These are phyloP conservation scores for Pochonia chlamydosporia DNA, from an alignment of 2,329 filamentous ascomycete species.

Conservation along the genomic window DNA sequence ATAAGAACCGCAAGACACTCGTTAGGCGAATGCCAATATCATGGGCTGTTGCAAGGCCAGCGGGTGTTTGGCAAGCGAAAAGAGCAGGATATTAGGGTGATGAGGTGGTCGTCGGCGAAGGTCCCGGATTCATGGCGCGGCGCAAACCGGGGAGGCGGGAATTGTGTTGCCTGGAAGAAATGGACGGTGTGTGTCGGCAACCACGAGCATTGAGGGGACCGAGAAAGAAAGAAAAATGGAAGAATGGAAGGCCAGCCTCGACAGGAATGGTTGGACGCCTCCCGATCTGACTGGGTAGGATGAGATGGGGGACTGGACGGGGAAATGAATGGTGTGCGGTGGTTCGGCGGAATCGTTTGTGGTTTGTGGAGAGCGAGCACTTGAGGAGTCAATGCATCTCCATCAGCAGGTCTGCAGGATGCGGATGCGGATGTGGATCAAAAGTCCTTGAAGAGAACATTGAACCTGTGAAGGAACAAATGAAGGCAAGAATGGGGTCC, in stretches of 20 bases:
- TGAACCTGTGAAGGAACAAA: not conserved
- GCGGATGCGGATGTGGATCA: not conserved
- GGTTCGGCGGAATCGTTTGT: too few relatives aligned
- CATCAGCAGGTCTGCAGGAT: too few relatives aligned
- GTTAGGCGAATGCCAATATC: not conserved
- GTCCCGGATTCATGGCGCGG: conserved; percentile 1
- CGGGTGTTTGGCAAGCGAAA: too few relatives aligned
- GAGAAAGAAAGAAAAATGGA: not conserved
- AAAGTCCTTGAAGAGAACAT: not conserved
- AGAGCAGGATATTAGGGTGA: not conserved
- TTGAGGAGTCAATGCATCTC: too few relatives aligned
- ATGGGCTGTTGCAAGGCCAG: too few relatives aligned
- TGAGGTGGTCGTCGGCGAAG: not conserved
- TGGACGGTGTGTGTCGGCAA: not conserved
- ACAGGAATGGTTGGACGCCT: not conserved
- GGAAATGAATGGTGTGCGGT: too few relatives aligned
- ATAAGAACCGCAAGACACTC: not conserved
- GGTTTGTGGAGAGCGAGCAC: too few relatives aligned
- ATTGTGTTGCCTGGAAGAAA: not conserved
- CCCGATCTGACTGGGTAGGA: not conserved
- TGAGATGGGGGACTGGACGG: not conserved
- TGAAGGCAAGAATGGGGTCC: not conserved
- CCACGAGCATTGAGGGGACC: not conserved
- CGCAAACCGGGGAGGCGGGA: not conserved
- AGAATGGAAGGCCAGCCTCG: not conserved